Percentiles rank a stretch among this genome's conserved stretches.
Conservation (phyloP, 768 basidiomycete species). For the Termitomyces sp. region DNA sequence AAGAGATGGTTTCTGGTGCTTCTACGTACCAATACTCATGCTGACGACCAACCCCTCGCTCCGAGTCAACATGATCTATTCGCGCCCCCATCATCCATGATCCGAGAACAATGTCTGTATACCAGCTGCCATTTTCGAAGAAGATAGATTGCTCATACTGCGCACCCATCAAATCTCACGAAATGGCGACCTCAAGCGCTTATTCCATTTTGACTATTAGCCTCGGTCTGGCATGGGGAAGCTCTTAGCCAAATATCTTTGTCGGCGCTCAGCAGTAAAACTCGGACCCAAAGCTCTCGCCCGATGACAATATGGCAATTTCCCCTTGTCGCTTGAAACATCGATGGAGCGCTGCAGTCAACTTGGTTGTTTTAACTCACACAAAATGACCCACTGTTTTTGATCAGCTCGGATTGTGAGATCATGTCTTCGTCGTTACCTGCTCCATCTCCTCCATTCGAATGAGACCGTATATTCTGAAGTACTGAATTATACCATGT, state of each 20-base stretch:
- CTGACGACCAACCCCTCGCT: neutral
- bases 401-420: neutral
- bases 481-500: neutral
- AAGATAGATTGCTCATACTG: neutral
- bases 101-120: neutral
- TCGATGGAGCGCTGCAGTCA: neutral
- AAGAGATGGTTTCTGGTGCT: neutral
- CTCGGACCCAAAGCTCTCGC: neutral
- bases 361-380: neutral
- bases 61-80: too few relatives aligned
- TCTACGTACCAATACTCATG: neutral
- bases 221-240: neutral
- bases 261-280: neutral
- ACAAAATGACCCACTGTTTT: neutral
- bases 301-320: neutral
- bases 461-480: neutral
- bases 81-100: neutral
- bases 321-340: neutral
- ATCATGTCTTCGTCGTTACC: neutral
- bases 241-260: neutral
- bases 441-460: neutral
- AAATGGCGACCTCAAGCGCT: neutral
- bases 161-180: neutral
- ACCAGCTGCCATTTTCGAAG: neutral
- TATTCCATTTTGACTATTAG: too few relatives aligned